phyloP scores from a whole-genome alignment of 257 asterid species.

The Marsdenia floribunda region DNA sequence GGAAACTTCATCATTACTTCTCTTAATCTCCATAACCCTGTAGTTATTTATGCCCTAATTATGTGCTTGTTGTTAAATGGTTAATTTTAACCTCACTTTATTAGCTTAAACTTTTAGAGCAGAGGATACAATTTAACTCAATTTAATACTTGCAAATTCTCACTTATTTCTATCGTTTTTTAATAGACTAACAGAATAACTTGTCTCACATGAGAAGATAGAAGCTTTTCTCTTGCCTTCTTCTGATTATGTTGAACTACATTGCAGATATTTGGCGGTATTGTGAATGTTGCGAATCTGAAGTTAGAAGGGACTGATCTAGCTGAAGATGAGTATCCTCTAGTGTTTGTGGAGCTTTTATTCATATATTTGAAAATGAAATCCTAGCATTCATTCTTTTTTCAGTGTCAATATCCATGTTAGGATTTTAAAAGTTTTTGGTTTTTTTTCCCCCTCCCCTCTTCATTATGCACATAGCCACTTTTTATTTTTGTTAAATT shows the following conservation, averaged over 20 bases:
- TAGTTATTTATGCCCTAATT: not conserved
- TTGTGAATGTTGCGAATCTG: constrained; percentile 79
- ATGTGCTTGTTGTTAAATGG: too few relatives aligned
- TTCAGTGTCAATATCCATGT: not conserved
- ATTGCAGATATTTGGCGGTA: constrained; percentile 88
- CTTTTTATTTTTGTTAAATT: too few relatives aligned
- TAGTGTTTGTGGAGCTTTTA: constrained; percentile 14
- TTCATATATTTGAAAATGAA: not conserved
- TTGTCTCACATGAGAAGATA: not conserved
- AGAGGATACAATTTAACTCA: too few relatives aligned
- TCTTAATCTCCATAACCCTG: not conserved
- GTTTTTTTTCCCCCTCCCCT: too few relatives aligned
- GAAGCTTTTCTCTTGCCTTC: constrained; percentile 5
- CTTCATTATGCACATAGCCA: too few relatives aligned
- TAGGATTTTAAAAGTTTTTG: too few relatives aligned
- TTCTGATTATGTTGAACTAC: constrained; percentile 9
- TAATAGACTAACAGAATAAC: not conserved
- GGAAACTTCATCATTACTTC: not conserved
- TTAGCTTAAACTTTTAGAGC: too few relatives aligned
- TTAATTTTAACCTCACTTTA: too few relatives aligned
- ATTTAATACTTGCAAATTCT: not conserved
- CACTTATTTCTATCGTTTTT: not conserved
- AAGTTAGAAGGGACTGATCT: constrained; percentile 71
- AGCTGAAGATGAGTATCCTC: constrained; percentile 79
- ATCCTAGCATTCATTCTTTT: not conserved